Evolutionary conservation across 140 eudicot species (phyloP).

Genomic region (Bidens hawaiensis): DNA sequence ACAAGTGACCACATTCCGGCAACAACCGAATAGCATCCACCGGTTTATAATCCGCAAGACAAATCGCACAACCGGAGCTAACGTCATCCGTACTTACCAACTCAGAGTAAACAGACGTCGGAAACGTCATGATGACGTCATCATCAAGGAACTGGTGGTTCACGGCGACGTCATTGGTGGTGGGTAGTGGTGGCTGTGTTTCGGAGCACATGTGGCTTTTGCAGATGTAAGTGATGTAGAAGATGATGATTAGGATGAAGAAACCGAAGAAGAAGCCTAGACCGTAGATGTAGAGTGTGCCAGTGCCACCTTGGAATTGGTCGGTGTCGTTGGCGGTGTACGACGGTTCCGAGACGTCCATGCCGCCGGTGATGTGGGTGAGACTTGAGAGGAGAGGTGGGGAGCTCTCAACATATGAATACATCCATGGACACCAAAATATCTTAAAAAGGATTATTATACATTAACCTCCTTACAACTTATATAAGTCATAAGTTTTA

Average conservation of each 20-base stretch:
- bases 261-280: conserved; percentile 12
- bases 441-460: too few species aligned
- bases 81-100: background rate
- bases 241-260: conserved; percentile 3
- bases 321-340: background rate
- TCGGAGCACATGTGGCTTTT: background rate
- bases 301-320: conserved; percentile 3
- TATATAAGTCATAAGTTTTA: too few species aligned
- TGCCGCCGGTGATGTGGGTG: background rate
- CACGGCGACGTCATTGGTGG: background rate
- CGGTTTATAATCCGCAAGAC: conserved; percentile 43
- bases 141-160: conserved; percentile 9
- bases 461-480: too few species aligned
- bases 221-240: conserved; percentile 16
- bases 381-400: background rate
- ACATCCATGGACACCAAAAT: too few species aligned
- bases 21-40: conserved; percentile 32
- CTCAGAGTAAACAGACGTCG: conserved; percentile 25
- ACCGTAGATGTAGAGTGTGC: conserved; percentile 5
- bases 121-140: conserved; percentile 18
- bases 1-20: conserved; percentile 45
- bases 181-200: background rate
- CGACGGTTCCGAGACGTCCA: background rate
- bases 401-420: too few species aligned
- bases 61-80: conserved; percentile 40